phyloP scores from a whole-genome alignment of 2,329 filamentous ascomycete genomes.

The Talaromyces islandicus region DNA sequence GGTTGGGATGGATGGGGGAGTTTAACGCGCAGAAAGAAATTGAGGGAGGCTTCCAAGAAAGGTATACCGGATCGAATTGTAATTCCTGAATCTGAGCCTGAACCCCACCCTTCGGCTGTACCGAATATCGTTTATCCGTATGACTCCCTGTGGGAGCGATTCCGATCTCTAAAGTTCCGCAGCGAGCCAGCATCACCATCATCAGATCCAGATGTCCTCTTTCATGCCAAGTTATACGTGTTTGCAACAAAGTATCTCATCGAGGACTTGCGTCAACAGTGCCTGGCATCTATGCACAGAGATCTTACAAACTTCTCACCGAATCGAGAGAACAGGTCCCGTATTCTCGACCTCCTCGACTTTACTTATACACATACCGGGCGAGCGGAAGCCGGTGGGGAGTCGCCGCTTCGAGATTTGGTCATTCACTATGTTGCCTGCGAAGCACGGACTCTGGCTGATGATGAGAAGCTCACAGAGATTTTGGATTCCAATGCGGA shows the following conservation, averaged over 20 bases:
- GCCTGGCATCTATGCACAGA: neutral
- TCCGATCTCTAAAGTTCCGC: slow-evolving; percentile 6
- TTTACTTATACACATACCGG: neutral
- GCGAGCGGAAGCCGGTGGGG: slow-evolving; percentile 1
- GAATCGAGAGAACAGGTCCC: neutral
- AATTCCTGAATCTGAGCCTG: slow-evolving; percentile 38
- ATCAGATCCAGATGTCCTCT: slow-evolving; percentile 3
- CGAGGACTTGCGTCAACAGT: slow-evolving; percentile 1
- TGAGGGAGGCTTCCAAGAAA: slow-evolving; percentile 33
- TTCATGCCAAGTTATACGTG: slow-evolving; percentile 11
- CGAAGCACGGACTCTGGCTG: neutral
- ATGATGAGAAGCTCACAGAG: slow-evolving; percentile 3
- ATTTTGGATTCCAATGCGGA: slow-evolving; percentile 5
- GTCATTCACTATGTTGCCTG: slow-evolving; percentile 10
- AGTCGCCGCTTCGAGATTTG: slow-evolving; percentile 7
- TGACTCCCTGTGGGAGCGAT: neutral
- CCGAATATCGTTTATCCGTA: neutral
- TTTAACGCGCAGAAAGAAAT: slow-evolving; percentile 18
- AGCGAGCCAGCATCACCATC: neutral
- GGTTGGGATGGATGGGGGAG: slow-evolving; percentile 10
- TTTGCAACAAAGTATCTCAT: slow-evolving; percentile 12
- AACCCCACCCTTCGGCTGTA: slow-evolving; percentile 25
- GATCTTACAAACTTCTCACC: neutral
- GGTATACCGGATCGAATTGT: slow-evolving; percentile 14
- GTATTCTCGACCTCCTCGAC: neutral